Percentiles rank a stretch among this genome's conserved stretches.
phyloP scores from a whole-genome alignment of 257 asterid species.

The Penstemon barbatus region DNA sequence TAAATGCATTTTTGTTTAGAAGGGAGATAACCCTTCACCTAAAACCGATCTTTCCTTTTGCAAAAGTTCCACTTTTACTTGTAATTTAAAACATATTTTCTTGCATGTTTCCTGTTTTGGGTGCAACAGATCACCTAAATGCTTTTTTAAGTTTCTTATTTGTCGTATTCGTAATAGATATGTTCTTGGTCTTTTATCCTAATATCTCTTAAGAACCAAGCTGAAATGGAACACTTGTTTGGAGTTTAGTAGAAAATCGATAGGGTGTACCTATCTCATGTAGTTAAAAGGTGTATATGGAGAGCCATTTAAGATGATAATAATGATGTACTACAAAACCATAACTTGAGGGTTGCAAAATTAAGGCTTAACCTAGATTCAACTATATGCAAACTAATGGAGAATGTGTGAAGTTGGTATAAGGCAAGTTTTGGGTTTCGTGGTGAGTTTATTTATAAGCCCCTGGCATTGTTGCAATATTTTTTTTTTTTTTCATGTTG shows the following conservation, averaged over 20 bases:
- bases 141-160: conserved; percentile 4
- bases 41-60: not conserved
- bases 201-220: not conserved
- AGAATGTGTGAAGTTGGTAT: conserved; percentile 2
- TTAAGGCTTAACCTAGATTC: not conserved
- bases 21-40: not conserved
- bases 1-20: too few relatives aligned
- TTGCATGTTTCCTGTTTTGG: not conserved
- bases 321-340: not conserved
- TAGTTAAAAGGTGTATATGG: not conserved
- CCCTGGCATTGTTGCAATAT: not conserved
- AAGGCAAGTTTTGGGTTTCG: conserved; percentile 26
- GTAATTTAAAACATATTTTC: not conserved
- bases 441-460: conserved; percentile 10
- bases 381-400: conserved; percentile 11
- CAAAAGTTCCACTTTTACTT: too few relatives aligned
- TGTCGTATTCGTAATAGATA: not conserved
- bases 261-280: conserved; percentile 12
- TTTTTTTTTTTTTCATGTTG: conserved; percentile 11
- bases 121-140: conserved; percentile 7
- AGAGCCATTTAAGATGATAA: not conserved
- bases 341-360: conserved; percentile 6
- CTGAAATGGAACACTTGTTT: conserved; percentile 15
- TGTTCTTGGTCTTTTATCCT: not conserved
- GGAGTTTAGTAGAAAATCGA: conserved; percentile 11